These are phyloP conservation scores for Mycena filopes DNA, from an alignment of 768 basidiomycete species.

Conservation along the genomic window DNA sequence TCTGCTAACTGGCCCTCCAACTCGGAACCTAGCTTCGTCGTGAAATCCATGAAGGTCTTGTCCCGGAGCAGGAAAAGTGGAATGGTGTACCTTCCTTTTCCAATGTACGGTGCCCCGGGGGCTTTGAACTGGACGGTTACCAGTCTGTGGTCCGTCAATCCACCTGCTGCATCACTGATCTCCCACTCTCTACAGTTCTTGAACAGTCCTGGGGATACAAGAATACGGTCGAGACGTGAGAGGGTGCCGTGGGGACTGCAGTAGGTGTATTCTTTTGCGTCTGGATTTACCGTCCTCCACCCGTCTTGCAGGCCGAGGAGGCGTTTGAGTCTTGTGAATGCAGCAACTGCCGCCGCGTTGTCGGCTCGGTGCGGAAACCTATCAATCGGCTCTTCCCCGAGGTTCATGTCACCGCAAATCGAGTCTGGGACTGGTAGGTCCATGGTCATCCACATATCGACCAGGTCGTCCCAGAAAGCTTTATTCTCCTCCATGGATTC, in stretches of 20 bases:
- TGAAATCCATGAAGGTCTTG: background rate
- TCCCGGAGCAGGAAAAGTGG: constrained; percentile 14
- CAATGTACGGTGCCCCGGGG: constrained; percentile 23
- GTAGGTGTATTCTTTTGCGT: constrained; percentile 21
- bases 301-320: constrained; percentile 10
- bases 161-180: constrained; percentile 5
- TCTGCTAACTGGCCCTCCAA: background rate
- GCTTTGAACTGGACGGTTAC: constrained; percentile 20
- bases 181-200: constrained; percentile 18
- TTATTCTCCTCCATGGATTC: constrained; percentile 12
- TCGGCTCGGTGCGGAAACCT: constrained; percentile 1
- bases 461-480: constrained; percentile 1
- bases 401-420: background rate
- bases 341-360: background rate
- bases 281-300: constrained; percentile 5
- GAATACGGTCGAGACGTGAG: constrained; percentile 28
- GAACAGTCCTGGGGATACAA: background rate
- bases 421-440: constrained; percentile 13
- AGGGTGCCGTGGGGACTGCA: background rate
- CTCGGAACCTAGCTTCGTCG: background rate
- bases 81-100: constrained; percentile 25
- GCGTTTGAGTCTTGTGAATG: constrained; percentile 3
- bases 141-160: constrained; percentile 27
- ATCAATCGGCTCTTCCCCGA: constrained; percentile 8
- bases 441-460: background rate